phyloP scores from a whole-genome alignment of 2,329 filamentous ascomycete genomes.

The Aspergillus caelatus region DNA sequence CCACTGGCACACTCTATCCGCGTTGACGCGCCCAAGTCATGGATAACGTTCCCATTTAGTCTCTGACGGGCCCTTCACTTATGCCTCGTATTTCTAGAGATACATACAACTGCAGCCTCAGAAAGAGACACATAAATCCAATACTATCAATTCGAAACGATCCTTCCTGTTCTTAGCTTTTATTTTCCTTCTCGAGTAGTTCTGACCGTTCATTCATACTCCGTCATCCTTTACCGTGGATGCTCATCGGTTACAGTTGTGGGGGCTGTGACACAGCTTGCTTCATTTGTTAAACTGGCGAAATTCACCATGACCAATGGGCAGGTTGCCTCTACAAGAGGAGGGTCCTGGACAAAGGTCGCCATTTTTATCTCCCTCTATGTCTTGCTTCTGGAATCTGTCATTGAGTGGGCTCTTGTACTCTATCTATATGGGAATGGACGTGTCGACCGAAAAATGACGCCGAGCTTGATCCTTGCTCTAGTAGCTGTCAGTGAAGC shows the following conservation, averaged over 20 bases:
- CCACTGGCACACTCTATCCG: conserved; percentile 8
- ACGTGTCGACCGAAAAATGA: conserved; percentile 43
- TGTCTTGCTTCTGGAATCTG: conserved; percentile 36
- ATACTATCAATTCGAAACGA: not conserved
- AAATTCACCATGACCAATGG: conserved; percentile 14
- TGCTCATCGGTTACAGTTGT: not conserved
- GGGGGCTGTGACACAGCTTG: conserved; percentile 12
- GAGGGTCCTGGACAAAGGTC: conserved; percentile 38
- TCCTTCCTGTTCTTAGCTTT: not conserved
- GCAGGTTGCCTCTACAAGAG: conserved; percentile 22
- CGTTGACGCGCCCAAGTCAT: conserved; percentile 24
- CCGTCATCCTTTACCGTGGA: not conserved
- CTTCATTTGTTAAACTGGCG: not conserved
- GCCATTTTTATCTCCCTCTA: conserved; percentile 42
- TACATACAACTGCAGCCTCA: not conserved
- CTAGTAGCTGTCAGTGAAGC: conserved; percentile 36
- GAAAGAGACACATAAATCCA: not conserved
- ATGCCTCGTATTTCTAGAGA: conserved; percentile 1
- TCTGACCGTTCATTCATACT: not conserved
- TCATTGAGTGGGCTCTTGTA: conserved; percentile 38
- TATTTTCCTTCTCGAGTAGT: not conserved
- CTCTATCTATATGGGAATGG: conserved; percentile 38
- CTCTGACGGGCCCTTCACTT: not conserved
- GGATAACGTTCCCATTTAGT: conserved; percentile 14
- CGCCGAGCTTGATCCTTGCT: conserved; percentile 38